These are phyloP conservation scores for Fusarium multiceps DNA, from an alignment of 2,329 filamentous ascomycete species.

Conservation along the genomic window DNA sequence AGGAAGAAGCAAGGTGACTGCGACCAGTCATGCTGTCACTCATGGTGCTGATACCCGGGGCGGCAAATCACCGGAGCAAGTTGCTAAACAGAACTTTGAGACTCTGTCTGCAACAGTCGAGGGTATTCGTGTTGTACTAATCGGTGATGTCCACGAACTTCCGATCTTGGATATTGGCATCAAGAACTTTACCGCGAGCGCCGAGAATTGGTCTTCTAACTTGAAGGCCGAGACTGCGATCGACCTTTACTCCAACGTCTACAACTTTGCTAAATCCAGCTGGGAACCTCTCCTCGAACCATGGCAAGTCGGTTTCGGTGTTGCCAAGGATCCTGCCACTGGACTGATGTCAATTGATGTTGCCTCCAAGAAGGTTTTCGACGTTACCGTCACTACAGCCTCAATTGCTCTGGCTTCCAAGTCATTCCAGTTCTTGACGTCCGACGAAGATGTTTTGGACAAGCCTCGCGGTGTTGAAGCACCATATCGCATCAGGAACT, in stretches of 20 bases:
- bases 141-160: constrained; percentile 94
- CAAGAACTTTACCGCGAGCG: constrained; percentile 86
- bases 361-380: constrained; percentile 88
- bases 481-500: constrained; percentile 92
- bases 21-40: constrained; percentile 49
- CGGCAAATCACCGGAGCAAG: constrained; percentile 23
- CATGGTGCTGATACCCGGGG: constrained; percentile 41
- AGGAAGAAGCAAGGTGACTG: constrained; percentile 52
- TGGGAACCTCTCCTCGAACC: constrained; percentile 98
- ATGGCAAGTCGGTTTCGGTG: constrained; percentile 92
- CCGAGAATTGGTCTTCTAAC: constrained; percentile 90
- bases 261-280: constrained; percentile 98
- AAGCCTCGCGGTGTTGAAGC: constrained; percentile 93
- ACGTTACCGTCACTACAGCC: constrained; percentile 91
- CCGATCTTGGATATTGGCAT: constrained; percentile 94
- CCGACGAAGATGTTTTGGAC: constrained; percentile 86
- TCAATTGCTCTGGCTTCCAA: constrained; percentile 94
- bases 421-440: constrained; percentile 88
- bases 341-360: constrained; percentile 85
- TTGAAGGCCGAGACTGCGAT: constrained; percentile 90
- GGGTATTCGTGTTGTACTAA: constrained; percentile 90
- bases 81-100: constrained; percentile 61
- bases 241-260: constrained; percentile 94
- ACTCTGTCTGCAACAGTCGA: constrained; percentile 88
- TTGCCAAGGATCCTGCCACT: constrained; percentile 80